Evolutionary conservation across 768 basidiomycete species (phyloP).

Genomic region (Lactifluus pinguis): DNA sequence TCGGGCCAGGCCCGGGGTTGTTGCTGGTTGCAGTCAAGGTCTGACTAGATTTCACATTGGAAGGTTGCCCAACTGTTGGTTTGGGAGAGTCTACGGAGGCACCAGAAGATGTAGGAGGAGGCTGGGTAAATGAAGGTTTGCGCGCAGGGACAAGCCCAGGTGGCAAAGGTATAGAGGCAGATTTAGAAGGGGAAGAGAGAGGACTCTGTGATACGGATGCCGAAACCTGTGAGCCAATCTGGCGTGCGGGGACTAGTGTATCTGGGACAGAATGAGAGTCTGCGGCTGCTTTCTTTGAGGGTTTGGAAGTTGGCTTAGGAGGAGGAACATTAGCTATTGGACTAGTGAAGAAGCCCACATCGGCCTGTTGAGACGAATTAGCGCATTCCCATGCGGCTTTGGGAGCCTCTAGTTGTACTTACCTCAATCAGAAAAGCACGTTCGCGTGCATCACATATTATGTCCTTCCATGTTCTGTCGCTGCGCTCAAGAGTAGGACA

Average conservation of each 20-base stretch:
- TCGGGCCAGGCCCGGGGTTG: not conserved
- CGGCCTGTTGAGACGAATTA: slow-evolving; percentile 23
- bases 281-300: not conserved
- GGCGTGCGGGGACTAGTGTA: slow-evolving; percentile 11
- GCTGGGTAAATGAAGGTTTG: not conserved
- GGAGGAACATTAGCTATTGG: slow-evolving; percentile 11
- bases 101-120: not conserved
- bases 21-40: not conserved
- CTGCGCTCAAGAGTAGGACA: slow-evolving; percentile 83
- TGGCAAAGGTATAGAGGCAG: not conserved
- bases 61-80: not conserved
- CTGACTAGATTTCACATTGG: not conserved
- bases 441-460: slow-evolving; percentile 65
- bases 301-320: not conserved
- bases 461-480: slow-evolving; percentile 67
- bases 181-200: not conserved
- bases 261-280: not conserved
- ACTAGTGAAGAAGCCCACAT: slow-evolving; percentile 33
- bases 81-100: not conserved
- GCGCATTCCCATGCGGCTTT: not conserved
- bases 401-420: slow-evolving; percentile 21
- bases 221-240: not conserved
- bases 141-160: not conserved
- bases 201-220: not conserved
- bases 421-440: slow-evolving; percentile 61